Conservation (phyloP, 352 stramenopile species). For the Pythium utonaiense region DNA sequence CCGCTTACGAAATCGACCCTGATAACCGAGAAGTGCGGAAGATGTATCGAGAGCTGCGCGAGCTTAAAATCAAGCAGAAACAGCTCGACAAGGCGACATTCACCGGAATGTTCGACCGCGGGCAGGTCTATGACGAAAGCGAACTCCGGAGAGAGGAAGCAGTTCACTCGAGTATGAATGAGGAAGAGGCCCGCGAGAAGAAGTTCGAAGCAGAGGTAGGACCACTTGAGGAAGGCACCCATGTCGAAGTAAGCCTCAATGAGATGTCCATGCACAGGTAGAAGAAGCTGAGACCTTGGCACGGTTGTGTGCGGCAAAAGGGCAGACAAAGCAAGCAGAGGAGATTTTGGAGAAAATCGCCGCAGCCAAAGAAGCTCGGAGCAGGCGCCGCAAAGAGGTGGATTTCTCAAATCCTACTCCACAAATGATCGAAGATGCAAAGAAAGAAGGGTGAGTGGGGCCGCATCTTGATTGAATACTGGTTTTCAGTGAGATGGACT, state of each 20-base stretch:
- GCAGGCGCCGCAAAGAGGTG: slow-evolving; percentile 49
- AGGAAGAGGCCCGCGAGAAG: slow-evolving; percentile 30
- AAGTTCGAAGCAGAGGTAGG: slow-evolving; percentile 59
- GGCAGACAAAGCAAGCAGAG: slow-evolving; percentile 45
- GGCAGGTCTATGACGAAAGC: slow-evolving; percentile 52
- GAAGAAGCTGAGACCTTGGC: slow-evolving; percentile 63
- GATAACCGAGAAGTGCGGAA: slow-evolving; percentile 61
- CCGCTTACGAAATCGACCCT: slow-evolving; percentile 54
- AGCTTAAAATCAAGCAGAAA: slow-evolving; percentile 60
- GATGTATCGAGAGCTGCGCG: slow-evolving; percentile 62
- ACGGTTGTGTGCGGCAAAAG: slow-evolving; percentile 66
- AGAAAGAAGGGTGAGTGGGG: slow-evolving; percentile 64
- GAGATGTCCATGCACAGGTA: slow-evolving; percentile 28
- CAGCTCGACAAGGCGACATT: slow-evolving; percentile 74
- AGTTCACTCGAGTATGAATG: neutral
- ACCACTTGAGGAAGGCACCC: neutral
- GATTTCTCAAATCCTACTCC: slow-evolving; percentile 75
- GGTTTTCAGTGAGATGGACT: too few relatives aligned
- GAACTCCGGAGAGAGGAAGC: slow-evolving; percentile 12
- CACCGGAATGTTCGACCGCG: slow-evolving; percentile 79
- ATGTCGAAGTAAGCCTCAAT: neutral
- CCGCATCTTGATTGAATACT: too few relatives aligned
- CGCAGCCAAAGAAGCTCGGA: slow-evolving; percentile 42
- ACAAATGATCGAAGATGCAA: slow-evolving; percentile 77
- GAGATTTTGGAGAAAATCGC: slow-evolving; percentile 66